Evolutionary conservation across 1,284 basidiomycete species (phyloP).

Genomic region (Cystobasidium slooffiae): DNA sequence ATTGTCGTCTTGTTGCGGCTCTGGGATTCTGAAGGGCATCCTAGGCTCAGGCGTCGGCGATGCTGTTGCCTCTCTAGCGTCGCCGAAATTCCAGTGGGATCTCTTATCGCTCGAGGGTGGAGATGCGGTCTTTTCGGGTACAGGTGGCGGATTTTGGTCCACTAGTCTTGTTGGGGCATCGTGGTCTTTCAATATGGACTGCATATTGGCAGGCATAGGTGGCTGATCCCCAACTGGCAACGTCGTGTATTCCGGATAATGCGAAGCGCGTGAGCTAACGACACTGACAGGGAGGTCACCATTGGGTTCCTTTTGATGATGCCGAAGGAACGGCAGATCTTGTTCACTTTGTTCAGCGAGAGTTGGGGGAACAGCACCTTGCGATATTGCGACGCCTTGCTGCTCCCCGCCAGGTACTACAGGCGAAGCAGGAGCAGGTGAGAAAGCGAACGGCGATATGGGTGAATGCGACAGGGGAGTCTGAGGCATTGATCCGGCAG

Average conservation of each 20-base stretch:
- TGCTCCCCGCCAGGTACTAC: background rate
- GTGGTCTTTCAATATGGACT: slow-evolving; percentile 3
- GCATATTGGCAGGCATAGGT: slow-evolving; percentile 5
- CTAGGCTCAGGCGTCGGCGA: too few relatives aligned
- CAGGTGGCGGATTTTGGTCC: background rate
- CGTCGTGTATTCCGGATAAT: slow-evolving; percentile 8
- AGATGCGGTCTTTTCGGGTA: background rate
- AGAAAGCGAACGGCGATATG: slow-evolving; percentile 19
- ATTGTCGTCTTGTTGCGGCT: background rate
- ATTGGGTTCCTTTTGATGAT: slow-evolving; percentile 28
- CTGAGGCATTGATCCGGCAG: slow-evolving; percentile 25
- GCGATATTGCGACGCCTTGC: background rate
- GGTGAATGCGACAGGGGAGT: slow-evolving; percentile 26
- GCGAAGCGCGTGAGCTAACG: slow-evolving; percentile 25
- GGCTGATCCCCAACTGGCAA: background rate
- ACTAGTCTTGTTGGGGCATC: background rate
- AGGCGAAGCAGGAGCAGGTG: slow-evolving; percentile 1
- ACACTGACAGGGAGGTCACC: slow-evolving; percentile 37
- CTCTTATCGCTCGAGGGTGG: background rate
- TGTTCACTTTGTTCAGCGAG: background rate
- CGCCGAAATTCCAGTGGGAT: too few relatives aligned
- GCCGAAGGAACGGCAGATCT: slow-evolving; percentile 3
- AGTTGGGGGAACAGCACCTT: background rate
- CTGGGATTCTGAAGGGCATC: too few relatives aligned
- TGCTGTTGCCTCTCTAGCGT: too few relatives aligned